phyloP scores from a whole-genome alignment of 1,284 basidiomycete genomes.

The Boletus mariae region DNA sequence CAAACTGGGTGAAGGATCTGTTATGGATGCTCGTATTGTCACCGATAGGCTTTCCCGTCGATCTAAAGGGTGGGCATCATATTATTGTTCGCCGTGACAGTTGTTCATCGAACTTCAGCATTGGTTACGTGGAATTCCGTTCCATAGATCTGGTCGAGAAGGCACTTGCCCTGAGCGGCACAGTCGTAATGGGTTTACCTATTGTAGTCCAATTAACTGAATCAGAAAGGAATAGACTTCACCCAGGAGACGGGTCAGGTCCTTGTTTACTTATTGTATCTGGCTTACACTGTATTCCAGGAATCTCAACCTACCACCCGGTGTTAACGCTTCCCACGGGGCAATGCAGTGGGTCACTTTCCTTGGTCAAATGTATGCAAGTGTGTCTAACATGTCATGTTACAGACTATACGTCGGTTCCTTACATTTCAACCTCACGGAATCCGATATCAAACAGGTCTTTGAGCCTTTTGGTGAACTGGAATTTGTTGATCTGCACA shows the following conservation, averaged over 20 bases:
- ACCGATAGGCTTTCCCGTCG: conserved; percentile 90
- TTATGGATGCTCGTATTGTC: conserved; percentile 93
- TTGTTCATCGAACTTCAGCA: conserved; percentile 40
- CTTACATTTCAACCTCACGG: conserved; percentile 92
- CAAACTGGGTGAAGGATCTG: conserved; percentile 86
- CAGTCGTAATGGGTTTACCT: conserved; percentile 95
- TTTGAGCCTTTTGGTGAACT: conserved; percentile 98
- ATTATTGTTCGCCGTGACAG: conserved; percentile 7
- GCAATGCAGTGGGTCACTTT: conserved; percentile 66
- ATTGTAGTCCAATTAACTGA: conserved; percentile 96
- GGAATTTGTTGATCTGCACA: conserved; percentile 97
- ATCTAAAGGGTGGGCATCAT: conserved; percentile 80
- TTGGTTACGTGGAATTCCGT: conserved; percentile 96
- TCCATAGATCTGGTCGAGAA: conserved; percentile 87
- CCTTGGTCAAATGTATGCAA: conserved; percentile 12
- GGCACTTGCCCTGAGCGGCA: conserved; percentile 86
- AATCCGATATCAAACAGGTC: conserved; percentile 95
- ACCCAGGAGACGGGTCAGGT: conserved; percentile 76
- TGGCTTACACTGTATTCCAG: conserved; percentile 36
- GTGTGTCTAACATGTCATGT: conserved; percentile 17
- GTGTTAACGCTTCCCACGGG: conserved; percentile 67
- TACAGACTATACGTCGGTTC: conserved; percentile 92
- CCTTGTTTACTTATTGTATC: conserved; percentile 6
- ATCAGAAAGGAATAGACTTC: conserved; percentile 89
- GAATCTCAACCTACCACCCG: conserved; percentile 74